These are phyloP conservation scores for Xylariaceae sp. DNA, from an alignment of 2,329 filamentous ascomycete genomes.

Conservation along the genomic window DNA sequence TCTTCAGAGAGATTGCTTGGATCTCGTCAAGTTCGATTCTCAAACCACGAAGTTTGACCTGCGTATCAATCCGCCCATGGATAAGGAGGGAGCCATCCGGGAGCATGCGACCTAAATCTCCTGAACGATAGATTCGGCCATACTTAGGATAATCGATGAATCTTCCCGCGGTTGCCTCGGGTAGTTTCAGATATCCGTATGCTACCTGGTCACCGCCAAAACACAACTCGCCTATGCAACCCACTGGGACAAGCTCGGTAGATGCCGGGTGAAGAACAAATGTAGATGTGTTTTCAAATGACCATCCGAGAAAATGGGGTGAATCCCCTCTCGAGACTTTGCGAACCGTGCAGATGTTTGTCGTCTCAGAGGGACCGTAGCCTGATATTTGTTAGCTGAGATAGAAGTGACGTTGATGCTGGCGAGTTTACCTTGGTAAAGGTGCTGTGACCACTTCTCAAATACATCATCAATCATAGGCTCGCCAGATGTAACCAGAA, in stretches of 20 bases:
- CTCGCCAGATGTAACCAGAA: conserved; percentile 78
- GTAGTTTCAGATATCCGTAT: conserved; percentile 62
- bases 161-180: conserved; percentile 56
- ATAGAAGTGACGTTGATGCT: background rate
- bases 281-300: conserved; percentile 69
- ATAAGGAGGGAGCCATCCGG: conserved; percentile 71
- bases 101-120: conserved; percentile 76
- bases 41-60: conserved; percentile 77
- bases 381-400: conserved; percentile 33
- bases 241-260: conserved; percentile 56
- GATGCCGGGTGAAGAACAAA: conserved; percentile 52
- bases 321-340: conserved; percentile 53
- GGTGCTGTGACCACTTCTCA: conserved; percentile 59
- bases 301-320: conserved; percentile 70
- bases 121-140: conserved; percentile 74
- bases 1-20: conserved; percentile 54
- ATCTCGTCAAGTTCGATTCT: conserved; percentile 76
- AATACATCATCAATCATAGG: conserved; percentile 68
- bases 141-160: conserved; percentile 64
- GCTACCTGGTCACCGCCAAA: conserved; percentile 82
- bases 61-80: conserved; percentile 67
- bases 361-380: conserved; percentile 81
- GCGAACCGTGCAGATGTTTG: conserved; percentile 78
- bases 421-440: conserved; percentile 60
- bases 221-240: conserved; percentile 75